phyloP scores from a whole-genome alignment of 495 filamentous ascomycete species.

The Cenococcum geophilum region DNA sequence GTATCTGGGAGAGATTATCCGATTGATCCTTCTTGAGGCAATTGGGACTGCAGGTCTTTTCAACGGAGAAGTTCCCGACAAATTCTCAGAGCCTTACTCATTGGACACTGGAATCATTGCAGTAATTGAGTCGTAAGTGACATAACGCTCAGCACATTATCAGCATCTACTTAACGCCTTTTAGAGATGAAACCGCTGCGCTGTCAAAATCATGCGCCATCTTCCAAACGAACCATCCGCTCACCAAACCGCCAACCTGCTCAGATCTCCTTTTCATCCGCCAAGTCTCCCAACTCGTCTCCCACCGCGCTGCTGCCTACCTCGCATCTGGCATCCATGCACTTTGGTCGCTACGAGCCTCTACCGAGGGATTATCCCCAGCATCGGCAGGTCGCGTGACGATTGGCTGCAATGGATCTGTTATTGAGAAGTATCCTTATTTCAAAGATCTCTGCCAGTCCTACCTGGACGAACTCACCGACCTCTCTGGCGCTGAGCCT shows the following conservation, averaged over 20 bases:
- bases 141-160: slow-evolving; percentile 38
- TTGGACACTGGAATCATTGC: slow-evolving; percentile 58
- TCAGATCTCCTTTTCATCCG: slow-evolving; percentile 53
- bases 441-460: slow-evolving; percentile 48
- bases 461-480: slow-evolving; percentile 46
- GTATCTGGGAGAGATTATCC: slow-evolving; percentile 53
- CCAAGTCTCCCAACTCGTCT: slow-evolving; percentile 49
- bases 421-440: slow-evolving; percentile 58
- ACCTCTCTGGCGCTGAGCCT: slow-evolving; percentile 19
- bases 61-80: slow-evolving; percentile 50
- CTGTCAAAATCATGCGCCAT: slow-evolving; percentile 45
- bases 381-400: slow-evolving; percentile 35
- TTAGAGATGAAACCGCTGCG: slow-evolving; percentile 45
- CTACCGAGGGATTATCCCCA: slow-evolving; percentile 41
- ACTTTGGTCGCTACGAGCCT: slow-evolving; percentile 53
- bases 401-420: slow-evolving; percentile 59
- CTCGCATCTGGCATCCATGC: slow-evolving; percentile 61
- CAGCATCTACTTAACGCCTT: slow-evolving; percentile 31
- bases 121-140: slow-evolving; percentile 51
- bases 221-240: slow-evolving; percentile 49
- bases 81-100: slow-evolving; percentile 49
- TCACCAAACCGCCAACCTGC: slow-evolving; percentile 42
- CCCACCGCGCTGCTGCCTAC: slow-evolving; percentile 55
- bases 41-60: slow-evolving; percentile 50
- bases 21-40: slow-evolving; percentile 49